Conservation (phyloP, 2,329 filamentous ascomycete genomes). For the Monosporascus sp. region DNA sequence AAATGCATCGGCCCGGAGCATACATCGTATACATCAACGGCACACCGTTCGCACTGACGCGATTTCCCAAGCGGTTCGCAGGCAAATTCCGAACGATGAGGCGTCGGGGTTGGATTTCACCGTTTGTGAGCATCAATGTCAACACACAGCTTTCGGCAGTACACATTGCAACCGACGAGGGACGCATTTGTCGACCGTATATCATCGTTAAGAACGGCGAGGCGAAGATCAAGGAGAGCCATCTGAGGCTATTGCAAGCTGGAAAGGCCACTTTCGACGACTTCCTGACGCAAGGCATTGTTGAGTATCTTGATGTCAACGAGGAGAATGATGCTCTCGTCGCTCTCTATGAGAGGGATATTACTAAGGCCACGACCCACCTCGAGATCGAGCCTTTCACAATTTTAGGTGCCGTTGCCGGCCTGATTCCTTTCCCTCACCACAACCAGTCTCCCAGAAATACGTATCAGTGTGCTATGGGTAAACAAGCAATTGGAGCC, state of each 20-base stretch:
- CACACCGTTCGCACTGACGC: constrained; percentile 83
- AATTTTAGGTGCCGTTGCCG: constrained; percentile 89
- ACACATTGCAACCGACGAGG: constrained; percentile 95
- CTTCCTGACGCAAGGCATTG: constrained; percentile 81
- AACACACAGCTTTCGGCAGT: constrained; percentile 89
- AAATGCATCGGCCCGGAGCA: constrained; percentile 77
- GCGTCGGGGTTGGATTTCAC: constrained; percentile 85
- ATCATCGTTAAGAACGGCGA: constrained; percentile 89
- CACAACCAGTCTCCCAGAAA: constrained; percentile 99
- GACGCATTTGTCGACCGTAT: constrained; percentile 89
- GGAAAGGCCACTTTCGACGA: constrained; percentile 90
- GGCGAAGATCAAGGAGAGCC: constrained; percentile 72
- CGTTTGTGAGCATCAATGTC: constrained; percentile 94
- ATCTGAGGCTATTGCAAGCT: constrained; percentile 75
- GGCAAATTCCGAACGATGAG: constrained; percentile 80
- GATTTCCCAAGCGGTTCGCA: constrained; percentile 81
- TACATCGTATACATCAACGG: constrained; percentile 96
- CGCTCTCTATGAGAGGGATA: constrained; percentile 80
- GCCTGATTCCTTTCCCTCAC: constrained; percentile 94
- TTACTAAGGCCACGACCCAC: constrained; percentile 81
- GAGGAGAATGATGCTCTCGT: constrained; percentile 97
- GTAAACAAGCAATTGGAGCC: constrained; percentile 98
- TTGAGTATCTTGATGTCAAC: constrained; percentile 97
- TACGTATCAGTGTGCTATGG: constrained; percentile 99
- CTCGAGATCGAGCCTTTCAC: constrained; percentile 98